Conservation (phyloP, 805 yeast genomes). For the Saturnispora quitensis region DNA sequence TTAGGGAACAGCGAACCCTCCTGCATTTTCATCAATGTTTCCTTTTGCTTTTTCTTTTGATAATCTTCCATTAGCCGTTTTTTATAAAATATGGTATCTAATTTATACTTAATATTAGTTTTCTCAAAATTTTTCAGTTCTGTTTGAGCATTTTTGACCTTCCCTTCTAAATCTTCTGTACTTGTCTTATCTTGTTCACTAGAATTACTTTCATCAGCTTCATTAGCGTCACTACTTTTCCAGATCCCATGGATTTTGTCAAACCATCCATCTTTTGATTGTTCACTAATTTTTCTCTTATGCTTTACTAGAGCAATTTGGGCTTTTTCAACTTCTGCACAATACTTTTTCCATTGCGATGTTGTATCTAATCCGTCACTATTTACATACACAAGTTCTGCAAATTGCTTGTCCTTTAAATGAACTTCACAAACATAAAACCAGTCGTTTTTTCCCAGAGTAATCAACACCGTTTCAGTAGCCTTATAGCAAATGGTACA, state of each 20-base stretch:
- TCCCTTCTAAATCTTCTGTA: slow-evolving; percentile 8
- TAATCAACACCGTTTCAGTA: slow-evolving; percentile 35
- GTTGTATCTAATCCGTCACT: slow-evolving; percentile 11
- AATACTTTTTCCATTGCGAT: slow-evolving; percentile 18
- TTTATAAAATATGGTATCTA: slow-evolving; percentile 35
- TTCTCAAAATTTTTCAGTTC: slow-evolving; percentile 19
- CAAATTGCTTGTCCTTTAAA: slow-evolving; percentile 37
- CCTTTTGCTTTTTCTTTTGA: slow-evolving; percentile 28
- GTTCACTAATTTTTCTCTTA: slow-evolving; percentile 19
- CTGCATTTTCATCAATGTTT: slow-evolving; percentile 26
- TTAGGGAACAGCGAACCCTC: slow-evolving; percentile 35
- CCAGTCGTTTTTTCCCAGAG: slow-evolving; percentile 38
- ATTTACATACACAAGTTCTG: slow-evolving; percentile 30
- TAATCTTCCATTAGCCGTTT: slow-evolving; percentile 30
- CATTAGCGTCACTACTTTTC: not conserved
- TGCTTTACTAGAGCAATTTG: slow-evolving; percentile 30
- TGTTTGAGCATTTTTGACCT: not conserved
- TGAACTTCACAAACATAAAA: slow-evolving; percentile 44
- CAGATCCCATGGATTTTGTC: slow-evolving; percentile 3
- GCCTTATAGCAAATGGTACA: slow-evolving; percentile 46
- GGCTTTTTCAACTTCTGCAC: slow-evolving; percentile 17
- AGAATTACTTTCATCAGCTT: not conserved
- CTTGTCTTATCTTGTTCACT: slow-evolving; percentile 2
- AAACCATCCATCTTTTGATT: slow-evolving; percentile 5
- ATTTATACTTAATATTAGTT: slow-evolving; percentile 30